Evolutionary conservation across 1,139 yeast species (phyloP).

Genomic region (Sporopachydermia cereana): DNA sequence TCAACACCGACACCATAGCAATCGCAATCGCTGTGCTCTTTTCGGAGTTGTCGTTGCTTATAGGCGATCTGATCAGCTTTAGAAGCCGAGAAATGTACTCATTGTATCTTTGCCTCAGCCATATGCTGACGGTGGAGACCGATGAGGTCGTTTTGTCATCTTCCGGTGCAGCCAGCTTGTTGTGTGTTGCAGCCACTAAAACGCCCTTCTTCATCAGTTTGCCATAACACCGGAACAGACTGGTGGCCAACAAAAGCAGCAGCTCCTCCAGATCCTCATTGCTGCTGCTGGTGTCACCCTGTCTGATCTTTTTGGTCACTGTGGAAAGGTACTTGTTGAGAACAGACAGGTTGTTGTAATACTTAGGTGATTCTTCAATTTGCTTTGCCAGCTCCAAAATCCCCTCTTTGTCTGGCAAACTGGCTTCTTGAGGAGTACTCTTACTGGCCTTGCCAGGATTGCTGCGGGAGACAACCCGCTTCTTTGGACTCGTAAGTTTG

Average conservation of each 20-base stretch:
- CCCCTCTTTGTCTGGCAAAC: conserved; percentile 16
- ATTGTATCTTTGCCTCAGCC: conserved; percentile 54
- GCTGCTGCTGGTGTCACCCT: conserved; percentile 13
- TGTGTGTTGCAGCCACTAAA: conserved; percentile 25
- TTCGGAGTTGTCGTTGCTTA: conserved; percentile 27
- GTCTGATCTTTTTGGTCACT: conserved; percentile 19
- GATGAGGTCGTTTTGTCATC: conserved; percentile 22
- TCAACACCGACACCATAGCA: conserved; percentile 49
- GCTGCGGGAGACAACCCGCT: neutral
- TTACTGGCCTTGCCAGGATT: too few species aligned
- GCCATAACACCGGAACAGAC: conserved; percentile 46
- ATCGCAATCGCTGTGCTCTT: conserved; percentile 27
- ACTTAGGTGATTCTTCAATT: conserved; percentile 29
- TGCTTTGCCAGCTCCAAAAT: conserved; percentile 26
- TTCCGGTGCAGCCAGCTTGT: conserved; percentile 33
- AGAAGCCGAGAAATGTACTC: conserved; percentile 38
- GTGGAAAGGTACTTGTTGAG: conserved; percentile 31
- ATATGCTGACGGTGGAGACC: conserved; percentile 21
- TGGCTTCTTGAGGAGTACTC: too few species aligned
- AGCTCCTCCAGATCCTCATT: conserved; percentile 23
- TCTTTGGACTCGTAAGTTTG: neutral
- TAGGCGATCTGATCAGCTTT: conserved; percentile 20
- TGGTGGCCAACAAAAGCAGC: conserved; percentile 40
- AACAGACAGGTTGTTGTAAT: conserved; percentile 41
- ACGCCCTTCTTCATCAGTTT: conserved; percentile 39